Percentiles rank a stretch among this genome's conserved stretches.
phyloP scores from a whole-genome alignment of 148 eudicot species.

The Pouteria glomerata region DNA sequence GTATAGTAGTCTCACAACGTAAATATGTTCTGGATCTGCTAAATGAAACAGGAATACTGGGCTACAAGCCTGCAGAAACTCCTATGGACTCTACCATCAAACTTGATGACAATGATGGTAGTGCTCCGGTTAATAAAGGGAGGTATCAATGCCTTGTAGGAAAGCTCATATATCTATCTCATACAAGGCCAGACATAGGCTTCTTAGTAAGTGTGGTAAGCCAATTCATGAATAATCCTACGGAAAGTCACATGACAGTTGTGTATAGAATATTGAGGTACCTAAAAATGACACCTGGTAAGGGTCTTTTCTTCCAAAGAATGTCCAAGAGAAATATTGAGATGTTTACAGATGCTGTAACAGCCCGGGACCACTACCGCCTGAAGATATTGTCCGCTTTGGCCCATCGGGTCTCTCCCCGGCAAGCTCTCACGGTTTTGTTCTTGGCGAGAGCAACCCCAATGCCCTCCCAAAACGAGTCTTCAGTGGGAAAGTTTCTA shows the following conservation, averaged over 20 bases:
- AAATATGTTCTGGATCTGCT: not conserved
- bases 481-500: too few species aligned
- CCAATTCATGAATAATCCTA: not conserved
- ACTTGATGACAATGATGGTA: not conserved
- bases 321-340: not conserved
- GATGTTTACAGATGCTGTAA: not conserved
- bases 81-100: not conserved
- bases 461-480: too few species aligned
- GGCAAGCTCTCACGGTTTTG: too few species aligned
- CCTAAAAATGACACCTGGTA: not conserved
- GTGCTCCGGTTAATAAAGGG: not conserved
- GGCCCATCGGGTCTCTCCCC: too few species aligned
- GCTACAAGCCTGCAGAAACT: not conserved
- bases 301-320: not conserved
- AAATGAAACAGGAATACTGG: not conserved
- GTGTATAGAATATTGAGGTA: not conserved
- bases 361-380: too few species aligned
- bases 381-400: too few species aligned
- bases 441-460: too few species aligned
- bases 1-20: not conserved
- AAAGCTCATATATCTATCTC: not conserved
- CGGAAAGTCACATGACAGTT: not conserved
- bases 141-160: not conserved
- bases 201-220: not conserved
- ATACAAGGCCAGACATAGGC: not conserved